These are phyloP conservation scores for Pyrus bretschneideri DNA, from an alignment of 306 rosid genomes.

Conservation along the genomic window DNA sequence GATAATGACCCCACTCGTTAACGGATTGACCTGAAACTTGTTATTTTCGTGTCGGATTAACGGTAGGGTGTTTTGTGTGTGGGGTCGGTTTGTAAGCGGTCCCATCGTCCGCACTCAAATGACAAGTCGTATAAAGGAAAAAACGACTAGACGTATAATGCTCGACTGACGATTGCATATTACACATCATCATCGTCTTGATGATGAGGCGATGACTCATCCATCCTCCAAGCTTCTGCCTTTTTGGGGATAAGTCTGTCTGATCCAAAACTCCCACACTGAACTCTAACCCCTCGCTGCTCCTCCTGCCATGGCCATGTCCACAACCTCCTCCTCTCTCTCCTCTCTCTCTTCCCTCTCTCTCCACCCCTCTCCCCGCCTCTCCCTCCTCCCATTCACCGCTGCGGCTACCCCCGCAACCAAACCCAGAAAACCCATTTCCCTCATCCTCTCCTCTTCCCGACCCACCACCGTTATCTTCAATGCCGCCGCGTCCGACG, in stretches of 20 bases:
- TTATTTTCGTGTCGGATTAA: too few species aligned
- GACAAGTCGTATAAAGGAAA: neutral
- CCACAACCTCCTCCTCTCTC: conserved; percentile 42
- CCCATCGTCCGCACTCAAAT: neutral
- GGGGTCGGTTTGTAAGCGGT: too few species aligned
- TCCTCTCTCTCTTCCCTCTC: conserved; percentile 49
- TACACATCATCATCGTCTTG: conserved; percentile 6
- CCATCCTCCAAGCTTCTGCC: neutral
- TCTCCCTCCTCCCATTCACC: conserved; percentile 31
- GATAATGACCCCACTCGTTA: too few species aligned
- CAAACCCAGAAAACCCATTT: conserved; percentile 19
- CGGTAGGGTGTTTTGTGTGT: too few species aligned
- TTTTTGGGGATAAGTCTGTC: neutral
- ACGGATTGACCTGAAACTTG: fast-evolving
- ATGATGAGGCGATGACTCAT: neutral
- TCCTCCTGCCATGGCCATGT: conserved; percentile 30
- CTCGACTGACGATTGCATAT: neutral
- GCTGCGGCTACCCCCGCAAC: conserved; percentile 19
- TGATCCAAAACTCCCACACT: neutral
- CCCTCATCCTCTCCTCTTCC: conserved; percentile 10
- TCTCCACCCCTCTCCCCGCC: conserved; percentile 32
- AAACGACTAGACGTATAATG: neutral
- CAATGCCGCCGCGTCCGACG: conserved; percentile 40
- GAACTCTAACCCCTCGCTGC: neutral
- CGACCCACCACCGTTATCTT: conserved; percentile 1